Conservation (phyloP, 306 rosid species). For the Lupinus albus region DNA sequence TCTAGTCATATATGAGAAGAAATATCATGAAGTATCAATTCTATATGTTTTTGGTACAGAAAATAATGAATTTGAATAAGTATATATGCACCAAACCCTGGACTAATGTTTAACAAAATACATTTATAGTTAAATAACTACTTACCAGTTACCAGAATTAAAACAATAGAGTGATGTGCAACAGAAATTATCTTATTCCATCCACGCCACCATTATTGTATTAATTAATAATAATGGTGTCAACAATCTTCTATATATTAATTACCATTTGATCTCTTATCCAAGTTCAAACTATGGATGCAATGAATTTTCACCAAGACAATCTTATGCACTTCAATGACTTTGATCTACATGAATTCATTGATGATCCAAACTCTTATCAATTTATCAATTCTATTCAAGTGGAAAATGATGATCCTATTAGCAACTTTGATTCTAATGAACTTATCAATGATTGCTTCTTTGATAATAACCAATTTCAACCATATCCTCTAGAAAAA, state of each 20-base stretch:
- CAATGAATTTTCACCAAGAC: constrained; percentile 47
- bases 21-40: too few species aligned
- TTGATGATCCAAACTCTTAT: constrained; percentile 60
- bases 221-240: constrained; percentile 19
- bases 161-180: not conserved
- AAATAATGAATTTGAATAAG: too few species aligned
- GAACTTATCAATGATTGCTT: constrained; percentile 58
- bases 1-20: too few species aligned
- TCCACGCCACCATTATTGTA: constrained; percentile 41
- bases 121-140: constrained; percentile 12
- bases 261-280: constrained; percentile 7
- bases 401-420: constrained; percentile 55
- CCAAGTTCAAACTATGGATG: constrained; percentile 25
- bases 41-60: too few species aligned
- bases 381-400: constrained; percentile 72
- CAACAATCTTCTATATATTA: constrained; percentile 42
- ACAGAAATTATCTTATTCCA: constrained; percentile 34
- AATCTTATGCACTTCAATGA: constrained; percentile 42
- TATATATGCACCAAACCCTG: too few species aligned
- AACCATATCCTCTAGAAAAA: constrained; percentile 32
- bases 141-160: not conserved
- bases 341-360: constrained; percentile 63
- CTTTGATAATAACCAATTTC: constrained; percentile 43
- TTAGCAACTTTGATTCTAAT: constrained; percentile 48
- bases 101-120: not conserved